Base-by-base conservation (phyloP, 2,329 filamentous ascomycete genomes). In the Proliferodiscus dingleyae region DNA sequence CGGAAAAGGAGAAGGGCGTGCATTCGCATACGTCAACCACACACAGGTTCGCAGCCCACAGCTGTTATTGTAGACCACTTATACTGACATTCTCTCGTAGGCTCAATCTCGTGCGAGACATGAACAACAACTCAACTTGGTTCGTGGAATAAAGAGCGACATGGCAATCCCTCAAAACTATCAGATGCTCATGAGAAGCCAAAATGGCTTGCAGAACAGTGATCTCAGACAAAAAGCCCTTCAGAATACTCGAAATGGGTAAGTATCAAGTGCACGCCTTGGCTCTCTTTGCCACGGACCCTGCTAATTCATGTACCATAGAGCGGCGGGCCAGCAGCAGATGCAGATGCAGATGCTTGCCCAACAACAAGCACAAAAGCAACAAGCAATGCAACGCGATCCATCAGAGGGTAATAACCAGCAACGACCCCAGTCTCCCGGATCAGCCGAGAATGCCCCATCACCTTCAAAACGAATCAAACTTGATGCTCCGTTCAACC, bases 391-490 rank as follows among this genome's bases (percentile, higher is more conserved):
- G 87, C 87, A 91, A 64, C 78, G 89, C 49, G 89, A 95, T 60
- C 86, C 87, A 43, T 91, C 88, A 13, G 89, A 95, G 59, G 85
- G 85, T 66, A 88, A 85, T 67, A 86, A 85, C 49, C 82, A 84
- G 56, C 61, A 61, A 53, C 81, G 89, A 49, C 84, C 89, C 22
- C 82, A 84, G 47, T 95, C 91, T 26, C 91, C 91, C 6, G 81
- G 83, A 41, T 84, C 85, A 29, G 83, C 82, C 44, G 90, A 96
- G 43, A 93, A 93, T 61, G 89, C 88, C 21, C 89, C 89, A 4
- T 97, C 91, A 24, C 91, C 91, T 2, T 91, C 87, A 52, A 97
- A 97, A 72, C 80, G 90, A 61, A 87, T 83, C 47, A 86, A 90
- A 46, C 78, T 95, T 50, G 87, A 90, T 54, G 82, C 84, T 61